Conservation (phyloP, 495 filamentous ascomycete species). For the Neurospora terricola region DNA sequence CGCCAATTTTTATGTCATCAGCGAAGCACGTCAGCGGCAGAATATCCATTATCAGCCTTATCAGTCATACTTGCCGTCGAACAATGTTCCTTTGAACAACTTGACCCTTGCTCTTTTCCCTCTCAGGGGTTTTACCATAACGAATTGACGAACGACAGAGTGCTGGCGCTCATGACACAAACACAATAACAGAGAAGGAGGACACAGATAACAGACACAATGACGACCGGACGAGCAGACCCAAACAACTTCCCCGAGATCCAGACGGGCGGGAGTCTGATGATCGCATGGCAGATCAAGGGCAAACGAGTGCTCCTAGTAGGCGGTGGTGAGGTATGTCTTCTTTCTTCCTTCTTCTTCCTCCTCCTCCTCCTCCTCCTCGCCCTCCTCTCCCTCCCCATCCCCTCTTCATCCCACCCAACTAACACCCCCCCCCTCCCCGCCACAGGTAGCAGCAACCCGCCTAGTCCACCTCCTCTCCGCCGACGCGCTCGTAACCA, state of each 20-base stretch:
- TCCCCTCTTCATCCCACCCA: not conserved
- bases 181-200: not conserved
- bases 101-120: not conserved
- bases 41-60: not conserved
- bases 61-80: not conserved
- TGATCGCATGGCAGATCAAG: slow-evolving; percentile 88
- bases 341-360: too few relatives aligned
- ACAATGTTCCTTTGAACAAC: not conserved
- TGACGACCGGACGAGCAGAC: not conserved
- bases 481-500: slow-evolving; percentile 82
- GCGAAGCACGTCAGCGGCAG: not conserved
- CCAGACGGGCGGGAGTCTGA: slow-evolving; percentile 82
- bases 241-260: slow-evolving; percentile 56
- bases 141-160: not conserved
- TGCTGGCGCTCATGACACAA: not conserved
- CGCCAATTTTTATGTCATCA: not conserved
- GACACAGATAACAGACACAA: not conserved
- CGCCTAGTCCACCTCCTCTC: slow-evolving; percentile 89
- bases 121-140: not conserved
- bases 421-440: not conserved
- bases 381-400: not conserved
- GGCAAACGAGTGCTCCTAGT: slow-evolving; percentile 77
- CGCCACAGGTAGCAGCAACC: slow-evolving; percentile 81
- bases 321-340: slow-evolving; percentile 79
- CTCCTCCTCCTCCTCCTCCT: slow-evolving; percentile 1